A percentile compares a stretch with the other conserved stretches of the same genome.
Conservation (phyloP, 352 stramenopile genomes). For the Pythium biforme region DNA sequence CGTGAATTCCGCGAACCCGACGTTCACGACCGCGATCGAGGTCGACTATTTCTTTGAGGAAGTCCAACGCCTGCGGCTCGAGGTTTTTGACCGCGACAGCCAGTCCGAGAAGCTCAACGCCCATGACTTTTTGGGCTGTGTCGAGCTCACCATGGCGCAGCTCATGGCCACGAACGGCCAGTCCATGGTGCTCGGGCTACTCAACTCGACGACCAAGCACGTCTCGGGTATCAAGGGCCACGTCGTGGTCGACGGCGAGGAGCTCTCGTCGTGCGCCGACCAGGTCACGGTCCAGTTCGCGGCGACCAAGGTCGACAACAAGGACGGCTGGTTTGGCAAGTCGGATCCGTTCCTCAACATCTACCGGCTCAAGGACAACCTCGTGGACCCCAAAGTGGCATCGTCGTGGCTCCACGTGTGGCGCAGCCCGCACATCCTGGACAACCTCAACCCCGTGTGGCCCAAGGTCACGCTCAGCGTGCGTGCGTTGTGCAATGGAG, state of each 20-base stretch:
- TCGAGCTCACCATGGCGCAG: conserved; percentile 77
- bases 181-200: conserved; percentile 51
- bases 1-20: conserved; percentile 60
- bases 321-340: conserved; percentile 75
- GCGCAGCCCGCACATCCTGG: conserved; percentile 61
- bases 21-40: conserved; percentile 69
- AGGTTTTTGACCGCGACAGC: conserved; percentile 81
- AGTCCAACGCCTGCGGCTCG: conserved; percentile 71
- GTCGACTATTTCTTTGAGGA: conserved; percentile 83
- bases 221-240: conserved; percentile 52
- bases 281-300: conserved; percentile 62
- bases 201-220: conserved; percentile 43
- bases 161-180: conserved; percentile 67
- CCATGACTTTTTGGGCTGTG: conserved; percentile 75
- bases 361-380: conserved; percentile 54
- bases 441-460: conserved; percentile 72
- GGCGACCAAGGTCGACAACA: conserved; percentile 71
- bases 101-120: conserved; percentile 50
- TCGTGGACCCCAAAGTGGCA: conserved; percentile 32
- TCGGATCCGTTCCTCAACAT: conserved; percentile 79
- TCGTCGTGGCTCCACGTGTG: conserved; percentile 67
- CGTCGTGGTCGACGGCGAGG: conserved; percentile 66
- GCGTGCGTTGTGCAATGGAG: conserved; percentile 67
- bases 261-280: conserved; percentile 64
- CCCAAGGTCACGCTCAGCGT: conserved; percentile 52